These are phyloP conservation scores for Fusarium sp. DNA, from an alignment of 2,329 filamentous ascomycete species.

Conservation along the genomic window DNA sequence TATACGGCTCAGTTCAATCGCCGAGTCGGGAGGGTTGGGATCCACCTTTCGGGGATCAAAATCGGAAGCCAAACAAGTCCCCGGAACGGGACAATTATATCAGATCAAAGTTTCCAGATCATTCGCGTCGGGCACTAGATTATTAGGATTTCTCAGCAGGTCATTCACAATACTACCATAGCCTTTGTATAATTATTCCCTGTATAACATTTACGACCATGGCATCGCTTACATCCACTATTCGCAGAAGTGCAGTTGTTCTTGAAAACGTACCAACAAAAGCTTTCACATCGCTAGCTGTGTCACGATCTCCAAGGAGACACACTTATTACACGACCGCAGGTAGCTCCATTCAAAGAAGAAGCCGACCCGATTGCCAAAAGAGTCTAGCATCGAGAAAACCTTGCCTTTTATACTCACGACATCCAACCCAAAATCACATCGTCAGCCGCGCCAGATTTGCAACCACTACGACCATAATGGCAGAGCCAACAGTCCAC, in stretches of 20 bases:
- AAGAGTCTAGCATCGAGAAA: not conserved
- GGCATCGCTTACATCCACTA: not conserved
- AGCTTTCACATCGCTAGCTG: not conserved
- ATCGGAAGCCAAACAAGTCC: slow-evolving; percentile 7
- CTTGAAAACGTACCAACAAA: not conserved
- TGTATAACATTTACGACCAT: not conserved
- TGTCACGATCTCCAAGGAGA: not conserved
- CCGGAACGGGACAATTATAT: not conserved
- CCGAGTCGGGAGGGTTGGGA: not conserved
- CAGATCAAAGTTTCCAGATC: not conserved
- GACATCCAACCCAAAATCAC: not conserved
- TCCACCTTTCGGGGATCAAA: not conserved
- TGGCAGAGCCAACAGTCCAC: slow-evolving; percentile 23
- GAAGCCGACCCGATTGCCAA: not conserved
- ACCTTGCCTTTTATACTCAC: not conserved
- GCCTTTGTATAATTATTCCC: not conserved
- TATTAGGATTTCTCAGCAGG: not conserved
- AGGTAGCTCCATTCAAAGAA: not conserved
- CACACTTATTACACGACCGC: rapidly evolving
- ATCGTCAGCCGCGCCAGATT: not conserved
- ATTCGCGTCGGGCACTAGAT: not conserved
- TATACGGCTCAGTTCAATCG: not conserved
- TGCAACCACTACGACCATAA: not conserved
- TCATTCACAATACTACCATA: not conserved
- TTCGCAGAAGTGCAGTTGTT: not conserved